Percentiles rank a stretch among this genome's conserved stretches.
phyloP scores from a whole-genome alignment of 164 flowering plant genomes.

The grape (Vitis vinifera) region DNA sequence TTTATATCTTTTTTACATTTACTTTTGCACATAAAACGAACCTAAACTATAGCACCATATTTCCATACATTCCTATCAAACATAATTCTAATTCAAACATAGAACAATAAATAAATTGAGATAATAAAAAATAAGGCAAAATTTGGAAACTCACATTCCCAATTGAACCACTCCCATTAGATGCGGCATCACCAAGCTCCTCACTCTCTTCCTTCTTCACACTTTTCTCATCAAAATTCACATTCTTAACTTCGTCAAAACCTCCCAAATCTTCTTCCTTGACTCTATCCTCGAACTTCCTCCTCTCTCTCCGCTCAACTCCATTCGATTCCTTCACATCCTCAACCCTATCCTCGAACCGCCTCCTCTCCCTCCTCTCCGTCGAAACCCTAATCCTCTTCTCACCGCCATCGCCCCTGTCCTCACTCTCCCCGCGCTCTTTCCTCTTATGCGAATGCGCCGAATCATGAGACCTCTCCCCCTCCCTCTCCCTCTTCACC shows the following conservation, averaged over 20 bases:
- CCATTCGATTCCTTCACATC: constrained; percentile 3
- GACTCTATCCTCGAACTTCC: constrained; percentile 36
- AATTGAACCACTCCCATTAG: constrained; percentile 32
- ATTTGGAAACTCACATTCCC: constrained; percentile 47
- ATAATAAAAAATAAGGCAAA: background rate
- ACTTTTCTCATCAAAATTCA: constrained; percentile 5
- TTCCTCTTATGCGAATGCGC: constrained; percentile 54
- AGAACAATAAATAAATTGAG: background rate
- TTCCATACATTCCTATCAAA: no score
- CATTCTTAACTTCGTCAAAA: background rate
- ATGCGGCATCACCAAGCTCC: constrained; percentile 3
- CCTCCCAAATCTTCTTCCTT: constrained; percentile 24
- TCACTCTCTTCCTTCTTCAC: constrained; percentile 19
- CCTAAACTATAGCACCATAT: no score
- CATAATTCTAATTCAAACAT: background rate
- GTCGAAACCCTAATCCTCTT: constrained; percentile 49
- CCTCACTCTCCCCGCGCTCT: constrained; percentile 58
- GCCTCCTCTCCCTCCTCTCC: constrained; percentile 35
- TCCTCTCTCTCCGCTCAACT: constrained; percentile 32
- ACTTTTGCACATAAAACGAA: no score
- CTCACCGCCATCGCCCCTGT: constrained; percentile 33
- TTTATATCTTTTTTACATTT: no score
- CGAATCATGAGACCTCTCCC: background rate
- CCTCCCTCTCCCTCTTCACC: constrained; percentile 13
- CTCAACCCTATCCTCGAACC: constrained; percentile 27